phyloP scores from a whole-genome alignment of 2,329 filamentous ascomycete species.

The Aspergillus ruber region DNA sequence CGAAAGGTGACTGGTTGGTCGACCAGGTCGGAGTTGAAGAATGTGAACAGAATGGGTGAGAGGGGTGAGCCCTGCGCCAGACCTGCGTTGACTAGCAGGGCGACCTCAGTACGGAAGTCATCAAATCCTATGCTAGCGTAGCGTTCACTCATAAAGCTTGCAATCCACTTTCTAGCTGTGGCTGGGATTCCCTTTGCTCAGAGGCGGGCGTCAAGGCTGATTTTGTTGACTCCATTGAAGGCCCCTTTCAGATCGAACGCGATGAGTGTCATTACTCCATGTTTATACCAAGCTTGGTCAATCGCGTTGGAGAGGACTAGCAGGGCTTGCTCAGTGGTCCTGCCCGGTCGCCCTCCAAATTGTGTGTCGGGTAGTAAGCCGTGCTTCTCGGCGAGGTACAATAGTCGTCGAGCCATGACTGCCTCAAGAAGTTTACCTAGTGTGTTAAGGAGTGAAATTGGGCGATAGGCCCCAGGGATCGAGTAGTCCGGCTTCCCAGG shows the following conservation, averaged over 20 bases:
- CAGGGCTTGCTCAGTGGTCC: slow-evolving; percentile 16
- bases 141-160: background rate
- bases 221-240: background rate
- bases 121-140: background rate
- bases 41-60: background rate
- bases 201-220: background rate
- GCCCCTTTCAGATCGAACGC: background rate
- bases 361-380: slow-evolving; percentile 16
- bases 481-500: slow-evolving; percentile 20
- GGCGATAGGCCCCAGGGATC: slow-evolving; percentile 16
- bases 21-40: background rate
- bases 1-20: background rate
- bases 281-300: background rate
- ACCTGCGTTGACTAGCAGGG: background rate
- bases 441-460: slow-evolving; percentile 19
- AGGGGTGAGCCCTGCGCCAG: background rate
- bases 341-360: slow-evolving; percentile 15
- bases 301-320: background rate
- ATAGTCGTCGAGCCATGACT: slow-evolving; percentile 13
- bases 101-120: background rate
- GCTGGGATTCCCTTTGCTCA: background rate
- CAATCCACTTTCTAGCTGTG: background rate
- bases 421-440: slow-evolving; percentile 16
- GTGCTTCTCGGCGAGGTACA: slow-evolving; percentile 12
- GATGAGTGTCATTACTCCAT: background rate